A percentile compares a stretch with the other conserved stretches of the same genome.
These are phyloP conservation scores for Sugiyamaella xylanicola DNA, from an alignment of 1,139 yeast genomes.

Conservation along the genomic window DNA sequence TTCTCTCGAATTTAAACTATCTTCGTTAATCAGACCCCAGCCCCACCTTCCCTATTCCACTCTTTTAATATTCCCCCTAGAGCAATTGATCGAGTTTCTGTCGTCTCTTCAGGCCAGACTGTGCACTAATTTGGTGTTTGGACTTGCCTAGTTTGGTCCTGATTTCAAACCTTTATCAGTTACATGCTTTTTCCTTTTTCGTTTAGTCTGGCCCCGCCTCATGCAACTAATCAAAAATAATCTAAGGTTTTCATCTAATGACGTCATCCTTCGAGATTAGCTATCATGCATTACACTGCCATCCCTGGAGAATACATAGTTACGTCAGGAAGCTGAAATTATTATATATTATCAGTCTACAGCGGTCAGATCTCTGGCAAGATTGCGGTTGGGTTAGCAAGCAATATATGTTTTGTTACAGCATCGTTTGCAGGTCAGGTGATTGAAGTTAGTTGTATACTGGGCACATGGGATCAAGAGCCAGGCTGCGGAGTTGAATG, in stretches of 20 bases:
- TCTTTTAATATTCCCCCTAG: background rate
- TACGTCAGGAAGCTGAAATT: background rate
- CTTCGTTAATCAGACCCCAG: background rate
- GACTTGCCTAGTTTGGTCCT: background rate
- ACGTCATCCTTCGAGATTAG: background rate
- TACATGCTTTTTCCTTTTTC: background rate
- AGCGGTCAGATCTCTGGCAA: too few relatives aligned
- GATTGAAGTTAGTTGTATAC: too few relatives aligned
- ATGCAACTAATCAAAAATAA: background rate
- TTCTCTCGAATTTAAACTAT: background rate
- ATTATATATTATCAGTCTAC: too few relatives aligned
- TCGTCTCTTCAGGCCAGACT: background rate
- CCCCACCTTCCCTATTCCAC: background rate
- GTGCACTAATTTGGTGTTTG: background rate
- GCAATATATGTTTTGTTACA: too few relatives aligned
- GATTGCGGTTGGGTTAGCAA: background rate
- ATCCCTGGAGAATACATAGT: background rate
- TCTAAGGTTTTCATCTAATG: background rate
- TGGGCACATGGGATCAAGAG: too few relatives aligned
- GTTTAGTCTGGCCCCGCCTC: background rate
- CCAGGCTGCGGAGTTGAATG: too few relatives aligned
- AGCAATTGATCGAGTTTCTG: background rate
- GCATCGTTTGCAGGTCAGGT: too few relatives aligned
- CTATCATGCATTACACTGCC: background rate
- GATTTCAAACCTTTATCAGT: background rate